phyloP scores from a whole-genome alignment of 2,329 filamentous ascomycete species.

The Cordyceps fumosorosea region DNA sequence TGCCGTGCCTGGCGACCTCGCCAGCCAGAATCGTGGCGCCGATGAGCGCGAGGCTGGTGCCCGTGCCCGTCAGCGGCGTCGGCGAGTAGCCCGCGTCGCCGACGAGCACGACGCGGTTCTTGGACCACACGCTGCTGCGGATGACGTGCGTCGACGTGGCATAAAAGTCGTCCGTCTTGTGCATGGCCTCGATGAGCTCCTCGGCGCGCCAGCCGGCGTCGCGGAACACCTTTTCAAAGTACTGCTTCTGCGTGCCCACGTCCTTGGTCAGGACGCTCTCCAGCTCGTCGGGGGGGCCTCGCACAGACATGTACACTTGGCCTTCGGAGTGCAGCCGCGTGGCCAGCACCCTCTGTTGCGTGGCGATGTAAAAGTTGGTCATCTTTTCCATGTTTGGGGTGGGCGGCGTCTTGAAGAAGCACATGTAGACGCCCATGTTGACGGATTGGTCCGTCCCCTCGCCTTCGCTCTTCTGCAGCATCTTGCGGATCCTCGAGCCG shows the following conservation, averaged over 20 bases:
- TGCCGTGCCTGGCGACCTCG: conserved; percentile 27
- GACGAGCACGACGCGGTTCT: conserved; percentile 36
- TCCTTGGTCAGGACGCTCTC: conserved; percentile 10
- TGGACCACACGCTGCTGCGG: conserved; percentile 25
- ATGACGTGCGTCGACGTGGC: conserved; percentile 35
- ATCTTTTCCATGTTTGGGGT: neutral
- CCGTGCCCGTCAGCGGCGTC: conserved; percentile 39
- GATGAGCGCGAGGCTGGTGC: conserved; percentile 36
- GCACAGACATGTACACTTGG: conserved; percentile 29
- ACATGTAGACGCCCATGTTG: conserved; percentile 20
- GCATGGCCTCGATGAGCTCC: conserved; percentile 24
- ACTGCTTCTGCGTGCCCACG: conserved; percentile 26
- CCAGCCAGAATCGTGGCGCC: conserved; percentile 46
- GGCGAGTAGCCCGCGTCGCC: conserved; percentile 44
- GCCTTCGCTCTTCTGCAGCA: conserved; percentile 23
- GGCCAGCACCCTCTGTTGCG: conserved; percentile 25
- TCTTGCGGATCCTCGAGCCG: conserved; percentile 37
- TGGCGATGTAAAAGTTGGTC: conserved; percentile 23
- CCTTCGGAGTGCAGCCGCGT: conserved; percentile 26
- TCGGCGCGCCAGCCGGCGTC: conserved; percentile 36
- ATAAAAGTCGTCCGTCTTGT: conserved; percentile 35
- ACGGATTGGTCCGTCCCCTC: neutral
- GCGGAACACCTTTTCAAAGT: conserved; percentile 24
- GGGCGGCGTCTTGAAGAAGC: conserved; percentile 21
- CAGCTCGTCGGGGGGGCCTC: conserved; percentile 19